phyloP scores from a whole-genome alignment of 208 protist species.

The Herpetomonas tarakana region DNA sequence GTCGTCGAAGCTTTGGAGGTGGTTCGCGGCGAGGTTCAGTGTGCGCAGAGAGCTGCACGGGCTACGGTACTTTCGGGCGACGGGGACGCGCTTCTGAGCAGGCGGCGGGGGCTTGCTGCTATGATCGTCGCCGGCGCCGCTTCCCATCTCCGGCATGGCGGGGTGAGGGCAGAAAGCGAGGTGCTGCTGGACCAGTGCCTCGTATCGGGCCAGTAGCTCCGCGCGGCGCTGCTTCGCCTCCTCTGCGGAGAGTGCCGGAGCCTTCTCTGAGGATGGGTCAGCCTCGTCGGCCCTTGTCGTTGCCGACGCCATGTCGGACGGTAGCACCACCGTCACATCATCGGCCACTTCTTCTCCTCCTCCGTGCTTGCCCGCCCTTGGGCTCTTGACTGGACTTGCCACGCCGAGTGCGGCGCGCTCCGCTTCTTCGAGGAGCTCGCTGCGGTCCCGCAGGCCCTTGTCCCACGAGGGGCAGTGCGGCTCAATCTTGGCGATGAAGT shows the following conservation, averaged over 20 bases:
- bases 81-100: constrained; percentile 11
- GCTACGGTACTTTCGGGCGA: constrained; percentile 33
- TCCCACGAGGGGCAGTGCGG: constrained; percentile 52
- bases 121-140: neutral
- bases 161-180: constrained; percentile 40
- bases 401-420: constrained; percentile 4
- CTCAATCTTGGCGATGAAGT: constrained; percentile 73
- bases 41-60: constrained; percentile 78
- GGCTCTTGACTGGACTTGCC: too few relatives aligned
- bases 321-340: constrained; percentile 8
- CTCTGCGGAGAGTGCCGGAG: constrained; percentile 1
- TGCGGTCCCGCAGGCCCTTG: constrained; percentile 8
- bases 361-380: neutral
- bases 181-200: constrained; percentile 20
- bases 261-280: neutral
- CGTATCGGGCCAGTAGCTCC: constrained; percentile 26
- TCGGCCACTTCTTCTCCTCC: neutral
- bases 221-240: constrained; percentile 16
- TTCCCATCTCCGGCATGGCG: constrained; percentile 15
- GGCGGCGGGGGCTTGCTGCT: neutral
- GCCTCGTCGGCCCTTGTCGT: neutral
- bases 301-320: too few relatives aligned
- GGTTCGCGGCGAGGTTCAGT: constrained; percentile 83
- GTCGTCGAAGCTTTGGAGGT: constrained; percentile 49
- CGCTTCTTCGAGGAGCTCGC: neutral